Evolutionary conservation across 1,139 yeast species (phyloP).

Genomic region (Scheffersomyces insectosa): DNA sequence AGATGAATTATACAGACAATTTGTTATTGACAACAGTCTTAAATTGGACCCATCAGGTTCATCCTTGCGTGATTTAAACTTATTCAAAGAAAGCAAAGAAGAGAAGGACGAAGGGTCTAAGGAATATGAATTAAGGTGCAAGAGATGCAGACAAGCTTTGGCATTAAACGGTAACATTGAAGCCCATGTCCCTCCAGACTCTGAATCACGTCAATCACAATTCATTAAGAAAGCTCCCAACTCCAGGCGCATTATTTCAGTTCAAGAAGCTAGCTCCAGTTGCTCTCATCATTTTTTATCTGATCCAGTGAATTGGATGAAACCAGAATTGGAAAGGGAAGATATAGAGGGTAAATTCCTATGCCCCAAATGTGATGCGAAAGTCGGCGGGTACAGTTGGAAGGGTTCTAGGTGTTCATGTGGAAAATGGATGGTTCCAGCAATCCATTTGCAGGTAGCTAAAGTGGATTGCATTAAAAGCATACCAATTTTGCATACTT

Average conservation of each 20-base stretch:
- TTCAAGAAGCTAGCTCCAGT: slow-evolving; percentile 52
- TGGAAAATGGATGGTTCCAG: slow-evolving; percentile 95
- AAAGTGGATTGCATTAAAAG: slow-evolving; percentile 68
- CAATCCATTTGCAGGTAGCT: slow-evolving; percentile 76
- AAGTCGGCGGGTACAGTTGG: slow-evolving; percentile 92
- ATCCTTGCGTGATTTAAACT: slow-evolving; percentile 7
- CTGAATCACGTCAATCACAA: slow-evolving; percentile 59
- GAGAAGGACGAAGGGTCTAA: slow-evolving; percentile 13
- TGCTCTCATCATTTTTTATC: slow-evolving; percentile 82
- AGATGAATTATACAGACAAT: slow-evolving; percentile 27
- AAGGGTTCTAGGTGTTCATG: slow-evolving; percentile 93
- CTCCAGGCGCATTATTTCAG: slow-evolving; percentile 53
- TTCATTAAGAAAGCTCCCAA: slow-evolving; percentile 64
- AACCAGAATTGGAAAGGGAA: slow-evolving; percentile 63
- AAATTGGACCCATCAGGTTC: slow-evolving; percentile 31
- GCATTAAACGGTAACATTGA: slow-evolving; percentile 53
- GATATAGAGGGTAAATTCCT: slow-evolving; percentile 81
- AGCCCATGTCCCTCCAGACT: slow-evolving; percentile 60
- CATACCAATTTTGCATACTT: slow-evolving; percentile 1
- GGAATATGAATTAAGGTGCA: slow-evolving; percentile 57
- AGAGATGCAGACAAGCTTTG: slow-evolving; percentile 63
- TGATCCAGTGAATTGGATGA: slow-evolving; percentile 94
- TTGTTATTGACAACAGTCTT: slow-evolving; percentile 24
- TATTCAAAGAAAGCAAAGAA: slow-evolving; percentile 4
- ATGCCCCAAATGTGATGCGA: slow-evolving; percentile 84